Evolutionary conservation across 2,329 filamentous ascomycete species (phyloP).

Genomic region (Monascus ruber): DNA sequence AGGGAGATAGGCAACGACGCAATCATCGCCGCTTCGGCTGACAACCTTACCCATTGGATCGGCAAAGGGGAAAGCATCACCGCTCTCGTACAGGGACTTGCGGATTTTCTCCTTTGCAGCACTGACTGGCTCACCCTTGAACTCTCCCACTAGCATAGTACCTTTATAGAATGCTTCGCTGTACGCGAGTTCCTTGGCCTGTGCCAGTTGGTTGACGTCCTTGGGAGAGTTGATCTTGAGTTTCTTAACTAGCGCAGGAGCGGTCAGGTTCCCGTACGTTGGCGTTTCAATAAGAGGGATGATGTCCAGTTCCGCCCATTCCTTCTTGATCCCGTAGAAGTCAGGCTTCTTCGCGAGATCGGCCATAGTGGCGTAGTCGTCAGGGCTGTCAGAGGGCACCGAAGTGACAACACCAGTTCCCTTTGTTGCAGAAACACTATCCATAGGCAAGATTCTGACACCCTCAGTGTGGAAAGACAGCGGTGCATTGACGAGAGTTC

Average conservation of each 20-base stretch:
- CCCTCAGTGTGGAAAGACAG: slow-evolving; percentile 74
- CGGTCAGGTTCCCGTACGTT: slow-evolving; percentile 72
- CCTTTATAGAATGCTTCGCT: slow-evolving; percentile 97
- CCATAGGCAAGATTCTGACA: slow-evolving; percentile 89
- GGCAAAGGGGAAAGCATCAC: slow-evolving; percentile 79
- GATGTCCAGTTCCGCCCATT: slow-evolving; percentile 89
- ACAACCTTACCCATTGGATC: slow-evolving; percentile 87
- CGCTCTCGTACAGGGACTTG: slow-evolving; percentile 61
- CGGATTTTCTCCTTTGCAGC: slow-evolving; percentile 77
- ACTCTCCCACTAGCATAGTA: slow-evolving; percentile 76
- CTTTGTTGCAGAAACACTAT: slow-evolving; percentile 81
- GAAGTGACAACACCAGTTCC: slow-evolving; percentile 94
- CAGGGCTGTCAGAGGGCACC: slow-evolving; percentile 89
- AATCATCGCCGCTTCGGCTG: slow-evolving; percentile 81
- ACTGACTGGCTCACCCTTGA: slow-evolving; percentile 76
- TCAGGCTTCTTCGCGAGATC: slow-evolving; percentile 92
- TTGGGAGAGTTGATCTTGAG: slow-evolving; percentile 96
- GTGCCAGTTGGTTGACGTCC: slow-evolving; percentile 76
- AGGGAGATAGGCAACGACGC: slow-evolving; percentile 83
- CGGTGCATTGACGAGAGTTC: slow-evolving; percentile 80
- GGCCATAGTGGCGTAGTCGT: slow-evolving; percentile 80
- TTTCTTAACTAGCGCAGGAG: slow-evolving; percentile 73
- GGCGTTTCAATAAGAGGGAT: slow-evolving; percentile 83
- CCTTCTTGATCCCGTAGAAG: slow-evolving; percentile 91
- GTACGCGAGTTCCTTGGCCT: slow-evolving; percentile 94